Evolutionary conservation across 2,329 filamentous ascomycete species (phyloP).

Genomic region (Fusarium praegraminearum): DNA sequence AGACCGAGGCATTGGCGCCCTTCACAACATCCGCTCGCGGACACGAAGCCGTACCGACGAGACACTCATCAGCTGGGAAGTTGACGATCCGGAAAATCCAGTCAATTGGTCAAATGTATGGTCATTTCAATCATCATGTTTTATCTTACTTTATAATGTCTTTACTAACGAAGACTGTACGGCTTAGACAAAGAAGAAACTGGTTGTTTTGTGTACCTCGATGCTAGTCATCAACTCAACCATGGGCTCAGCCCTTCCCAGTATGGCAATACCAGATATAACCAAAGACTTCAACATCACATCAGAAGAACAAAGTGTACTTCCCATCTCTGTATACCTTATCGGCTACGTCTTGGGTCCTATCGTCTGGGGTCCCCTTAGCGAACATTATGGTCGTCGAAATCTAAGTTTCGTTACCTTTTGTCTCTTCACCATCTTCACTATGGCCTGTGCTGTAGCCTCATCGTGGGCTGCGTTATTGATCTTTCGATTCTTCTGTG

Average conservation of each 20-base stretch:
- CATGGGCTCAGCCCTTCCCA: slow-evolving; percentile 73
- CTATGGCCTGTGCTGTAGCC: slow-evolving; percentile 67
- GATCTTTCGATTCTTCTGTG: slow-evolving; percentile 66
- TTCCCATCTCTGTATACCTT: slow-evolving; percentile 73
- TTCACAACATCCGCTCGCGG: slow-evolving; percentile 53
- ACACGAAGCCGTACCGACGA: slow-evolving; percentile 51
- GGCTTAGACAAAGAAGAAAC: slow-evolving; percentile 64
- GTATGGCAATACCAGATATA: slow-evolving; percentile 71
- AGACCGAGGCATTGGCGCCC: slow-evolving; percentile 51
- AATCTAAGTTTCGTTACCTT: slow-evolving; percentile 61
- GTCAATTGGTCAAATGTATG: slow-evolving; percentile 63
- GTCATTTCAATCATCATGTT: not conserved
- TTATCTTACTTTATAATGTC: not conserved
- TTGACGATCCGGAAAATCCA: slow-evolving; percentile 64
- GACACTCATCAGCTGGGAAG: slow-evolving; percentile 59
- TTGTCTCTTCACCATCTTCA: slow-evolving; percentile 62
- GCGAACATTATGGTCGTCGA: slow-evolving; percentile 72
- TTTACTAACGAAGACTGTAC: not conserved
- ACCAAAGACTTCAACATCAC: slow-evolving; percentile 67
- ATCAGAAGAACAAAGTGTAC: slow-evolving; percentile 57
- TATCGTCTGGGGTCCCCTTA: slow-evolving; percentile 73
- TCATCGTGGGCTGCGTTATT: slow-evolving; percentile 66
- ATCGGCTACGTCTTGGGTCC: slow-evolving; percentile 73
- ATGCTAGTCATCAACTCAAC: slow-evolving; percentile 75
- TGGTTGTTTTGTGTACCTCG: slow-evolving; percentile 67